These are phyloP conservation scores for Lactarius sanguifluus DNA, from an alignment of 768 basidiomycete species.

Conservation along the genomic window DNA sequence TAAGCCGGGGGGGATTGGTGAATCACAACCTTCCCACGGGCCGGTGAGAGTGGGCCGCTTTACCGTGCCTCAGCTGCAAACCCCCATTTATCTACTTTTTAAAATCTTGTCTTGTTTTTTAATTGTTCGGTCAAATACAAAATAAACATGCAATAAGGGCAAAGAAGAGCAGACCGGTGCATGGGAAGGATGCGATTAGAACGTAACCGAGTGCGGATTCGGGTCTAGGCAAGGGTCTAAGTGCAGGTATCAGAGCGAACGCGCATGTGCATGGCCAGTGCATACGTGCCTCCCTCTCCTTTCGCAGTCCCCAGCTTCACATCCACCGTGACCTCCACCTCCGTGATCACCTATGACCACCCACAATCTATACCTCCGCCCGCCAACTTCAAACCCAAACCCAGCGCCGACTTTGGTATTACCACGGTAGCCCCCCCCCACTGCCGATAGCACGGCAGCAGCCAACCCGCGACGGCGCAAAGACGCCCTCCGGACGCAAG, in stretches of 20 bases:
- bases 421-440: no score
- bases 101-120: no score
- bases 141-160: no score
- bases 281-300: neutral
- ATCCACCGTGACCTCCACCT: neutral
- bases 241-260: neutral
- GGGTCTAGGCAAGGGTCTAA: neutral
- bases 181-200: no score
- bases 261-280: neutral
- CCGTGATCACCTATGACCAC: neutral
- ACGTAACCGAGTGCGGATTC: neutral
- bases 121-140: no score
- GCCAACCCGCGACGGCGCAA: conserved; percentile 13
- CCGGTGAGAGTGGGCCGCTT: no score
- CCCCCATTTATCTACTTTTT: no score
- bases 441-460: neutral
- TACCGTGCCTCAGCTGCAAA: no score
- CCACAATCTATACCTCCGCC: neutral
- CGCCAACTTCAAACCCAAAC: neutral
- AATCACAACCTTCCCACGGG: no score
- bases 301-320: no score
- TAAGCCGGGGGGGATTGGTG: no score
- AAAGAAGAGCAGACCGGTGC: no score
- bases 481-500: neutral
- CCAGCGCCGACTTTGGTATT: neutral